Evolutionary conservation across 2,329 filamentous ascomycete genomes (phyloP), one percentile per base, ranked within the genome.

Genomic region (Sporothrix pseudoabietina): DNA sequence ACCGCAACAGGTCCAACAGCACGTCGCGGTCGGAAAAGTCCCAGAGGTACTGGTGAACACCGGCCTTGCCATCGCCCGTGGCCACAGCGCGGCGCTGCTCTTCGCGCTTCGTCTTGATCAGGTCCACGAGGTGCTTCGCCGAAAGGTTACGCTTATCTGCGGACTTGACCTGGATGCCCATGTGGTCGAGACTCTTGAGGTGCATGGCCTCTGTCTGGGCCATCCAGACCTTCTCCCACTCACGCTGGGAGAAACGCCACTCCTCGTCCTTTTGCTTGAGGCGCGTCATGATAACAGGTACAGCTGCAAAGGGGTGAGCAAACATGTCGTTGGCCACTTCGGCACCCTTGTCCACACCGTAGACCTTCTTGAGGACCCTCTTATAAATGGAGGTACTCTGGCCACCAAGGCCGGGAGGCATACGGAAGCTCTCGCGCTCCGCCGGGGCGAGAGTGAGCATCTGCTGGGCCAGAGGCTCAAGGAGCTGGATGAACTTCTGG

Each of bases 141-240:
- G 95, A 92, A 74, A 98, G 92, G 77, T 93, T 91, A 77, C 94
- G 92, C 87, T 98, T 98, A 82, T 99, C 96, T 52, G 88, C 90
- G 76, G 91, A 89, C 83, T 96, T 97, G 78, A 94, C 92, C 71
- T 94, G 91, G 74, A 97, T 94, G 26, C 94, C 94, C 87, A 98
- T 97, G 79, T 99, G 96, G 79, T 99, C 96, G 71, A 99, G 89
- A 81, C 94, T 97, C 84, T 94, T 97, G 83, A 97, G 93, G 82
- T 98, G 97, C 84, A 97, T 95, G 78, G 92, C 91, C 79, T 97
- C 92, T 32, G 95, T 98, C 83, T 98, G 96, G 69, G 94, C 91
- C 76, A 96, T 94, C 96, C 96, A 99, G 8, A 99, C 94, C 82
- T 98, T 98, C 82, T 98, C 94, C 96, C 96, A 99, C 80, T 99